Conservation (phyloP, 2,329 filamentous ascomycete species). For the Tolypocladium cylindrosporum region DNA sequence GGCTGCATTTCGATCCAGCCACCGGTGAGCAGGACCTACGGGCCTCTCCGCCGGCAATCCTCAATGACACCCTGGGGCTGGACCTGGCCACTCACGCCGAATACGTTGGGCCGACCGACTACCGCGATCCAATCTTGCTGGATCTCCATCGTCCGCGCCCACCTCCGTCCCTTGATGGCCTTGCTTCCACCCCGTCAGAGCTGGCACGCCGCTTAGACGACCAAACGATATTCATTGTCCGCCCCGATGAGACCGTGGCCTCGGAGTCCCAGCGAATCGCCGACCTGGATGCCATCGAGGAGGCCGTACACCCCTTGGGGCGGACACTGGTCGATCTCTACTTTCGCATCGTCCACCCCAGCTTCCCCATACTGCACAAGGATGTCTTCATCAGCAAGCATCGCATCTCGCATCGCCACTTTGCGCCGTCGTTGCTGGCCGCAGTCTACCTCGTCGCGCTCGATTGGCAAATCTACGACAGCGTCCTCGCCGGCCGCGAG, state of each 20-base stretch:
- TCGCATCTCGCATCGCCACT: constrained; percentile 43
- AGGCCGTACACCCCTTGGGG: constrained; percentile 52
- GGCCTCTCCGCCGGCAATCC: constrained; percentile 15
- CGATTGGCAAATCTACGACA: constrained; percentile 51
- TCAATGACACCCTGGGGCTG: constrained; percentile 39
- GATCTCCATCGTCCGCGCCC: constrained; percentile 38
- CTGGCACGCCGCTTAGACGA: constrained; percentile 23
- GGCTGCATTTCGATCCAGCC: neutral
- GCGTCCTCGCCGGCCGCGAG: constrained; percentile 29
- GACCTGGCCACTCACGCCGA: constrained; percentile 49
- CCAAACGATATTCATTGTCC: constrained; percentile 24
- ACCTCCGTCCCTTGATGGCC: constrained; percentile 4
- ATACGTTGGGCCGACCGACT: constrained; percentile 49
- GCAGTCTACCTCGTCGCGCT: constrained; percentile 54
- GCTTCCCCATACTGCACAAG: constrained; percentile 50
- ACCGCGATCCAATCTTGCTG: constrained; percentile 47
- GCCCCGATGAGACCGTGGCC: constrained; percentile 22
- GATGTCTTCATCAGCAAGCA: constrained; percentile 54
- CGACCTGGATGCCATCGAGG: constrained; percentile 43
- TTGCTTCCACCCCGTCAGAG: constrained; percentile 6
- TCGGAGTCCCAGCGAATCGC: constrained; percentile 29
- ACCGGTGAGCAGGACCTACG: neutral
- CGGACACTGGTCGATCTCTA: constrained; percentile 56
- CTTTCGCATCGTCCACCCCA: constrained; percentile 51
- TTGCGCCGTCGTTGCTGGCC: constrained; percentile 48